Evolutionary conservation across 306 rosid species (phyloP).

Genomic region (Vachellia collinsii): DNA sequence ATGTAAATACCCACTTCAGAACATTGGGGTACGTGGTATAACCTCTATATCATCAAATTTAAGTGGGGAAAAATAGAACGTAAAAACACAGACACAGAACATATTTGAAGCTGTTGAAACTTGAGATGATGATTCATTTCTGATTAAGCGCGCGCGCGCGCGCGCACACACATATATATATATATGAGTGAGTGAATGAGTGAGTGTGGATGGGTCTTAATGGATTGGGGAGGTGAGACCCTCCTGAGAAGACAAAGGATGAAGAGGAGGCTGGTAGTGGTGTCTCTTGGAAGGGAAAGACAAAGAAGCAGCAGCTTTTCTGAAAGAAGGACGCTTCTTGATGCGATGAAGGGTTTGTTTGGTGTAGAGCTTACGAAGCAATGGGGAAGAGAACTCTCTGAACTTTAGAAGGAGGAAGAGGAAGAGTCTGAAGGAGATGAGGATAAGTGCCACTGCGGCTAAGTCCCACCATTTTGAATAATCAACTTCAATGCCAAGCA

Average conservation of each 20-base stretch:
- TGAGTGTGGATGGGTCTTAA: neutral
- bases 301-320: constrained; percentile 37
- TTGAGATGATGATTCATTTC: neutral
- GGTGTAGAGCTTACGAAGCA: constrained; percentile 49
- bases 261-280: constrained; percentile 62
- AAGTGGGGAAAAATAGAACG: no score
- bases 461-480: no score
- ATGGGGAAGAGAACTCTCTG: constrained; percentile 67
- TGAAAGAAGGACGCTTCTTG: constrained; percentile 77
- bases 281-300: constrained; percentile 78
- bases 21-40: neutral
- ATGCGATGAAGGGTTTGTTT: constrained; percentile 62
- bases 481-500: no score
- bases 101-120: neutral
- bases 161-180: neutral
- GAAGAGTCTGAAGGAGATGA: no score
- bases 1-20: neutral
- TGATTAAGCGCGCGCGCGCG: no score
- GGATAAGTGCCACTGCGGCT: no score
- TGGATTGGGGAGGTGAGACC: constrained; percentile 79
- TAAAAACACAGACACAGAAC: neutral
- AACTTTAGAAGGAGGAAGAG: no score
- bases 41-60: neutral
- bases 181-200: neutral
- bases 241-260: constrained; percentile 76